A percentile compares a stretch with the other conserved stretches of the same genome.
These are phyloP conservation scores for Termitomyces sp. DNA, from an alignment of 768 basidiomycete genomes.

Conservation along the genomic window DNA sequence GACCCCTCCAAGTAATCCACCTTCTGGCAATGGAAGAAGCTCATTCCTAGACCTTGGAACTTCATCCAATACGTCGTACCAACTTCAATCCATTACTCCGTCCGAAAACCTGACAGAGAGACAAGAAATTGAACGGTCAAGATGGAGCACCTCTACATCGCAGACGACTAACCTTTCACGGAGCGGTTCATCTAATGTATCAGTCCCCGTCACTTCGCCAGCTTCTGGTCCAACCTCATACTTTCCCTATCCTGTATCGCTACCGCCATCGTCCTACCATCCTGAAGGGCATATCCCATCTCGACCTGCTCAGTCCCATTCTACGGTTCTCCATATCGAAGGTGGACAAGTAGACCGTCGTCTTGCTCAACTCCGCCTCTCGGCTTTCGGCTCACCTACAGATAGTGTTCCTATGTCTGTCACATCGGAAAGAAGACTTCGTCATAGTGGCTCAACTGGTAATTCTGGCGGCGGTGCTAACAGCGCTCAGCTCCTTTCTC, in stretches of 20 bases:
- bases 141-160: constrained; percentile 37
- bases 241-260: constrained; percentile 47
- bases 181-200: constrained; percentile 11
- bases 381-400: constrained; percentile 47
- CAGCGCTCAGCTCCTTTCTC: constrained; percentile 38
- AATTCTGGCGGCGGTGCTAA: constrained; percentile 7
- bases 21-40: constrained; percentile 14
- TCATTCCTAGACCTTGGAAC: constrained; percentile 41
- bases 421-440: constrained; percentile 48
- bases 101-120: constrained; percentile 11
- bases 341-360: constrained; percentile 28
- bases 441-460: constrained; percentile 39
- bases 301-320: background rate
- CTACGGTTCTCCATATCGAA: background rate
- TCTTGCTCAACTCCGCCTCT: constrained; percentile 31
- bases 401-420: constrained; percentile 57
- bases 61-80: constrained; percentile 29
- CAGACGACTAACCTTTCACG: constrained; percentile 14
- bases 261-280: constrained; percentile 42
- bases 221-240: constrained; percentile 22
- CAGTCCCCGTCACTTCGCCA: constrained; percentile 15
- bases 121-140: constrained; percentile 23
- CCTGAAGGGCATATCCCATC: constrained; percentile 19
- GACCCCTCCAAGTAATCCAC: constrained; percentile 24
- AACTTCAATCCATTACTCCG: constrained; percentile 20